Base-by-base conservation (phyloP, 2,329 filamentous ascomycete genomes). In the Fusarium sp. region DNA sequence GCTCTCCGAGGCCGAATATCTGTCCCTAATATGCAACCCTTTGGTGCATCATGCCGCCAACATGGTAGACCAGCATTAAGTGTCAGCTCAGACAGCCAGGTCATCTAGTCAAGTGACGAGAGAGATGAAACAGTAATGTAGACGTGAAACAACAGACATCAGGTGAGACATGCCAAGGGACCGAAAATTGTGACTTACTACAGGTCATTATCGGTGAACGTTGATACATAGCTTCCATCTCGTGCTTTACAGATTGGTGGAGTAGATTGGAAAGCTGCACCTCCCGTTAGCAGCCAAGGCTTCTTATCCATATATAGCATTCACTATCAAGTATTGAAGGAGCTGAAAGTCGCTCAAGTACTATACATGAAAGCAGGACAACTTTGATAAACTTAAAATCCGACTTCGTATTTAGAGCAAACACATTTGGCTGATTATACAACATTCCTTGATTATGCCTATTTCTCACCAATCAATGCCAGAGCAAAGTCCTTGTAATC, bases 401-500 rank as follows among this genome's bases (percentile, higher is more conserved):
- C 7, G 3, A 21, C 3, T 32, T 13, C 15, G 1, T 8, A 3
- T 35, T 25, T 5, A 10, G 7, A 25, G 9, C 4, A 15, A 18
- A 32, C 15, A 7, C 3, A 6, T 15, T 21, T 15, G 16, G 2
- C 0, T 15, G 1, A 21, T 1, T 6, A 15, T 13, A 2, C 6
- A 52, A 25, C 19, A 18, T n/a, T n/a, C 2, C 8, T 30, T 54
- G 2, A 18, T n/a, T 0, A 18, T 46, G 5, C 18, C 18, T 76
- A 75, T 47, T 76, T 78, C 64, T 80, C 80, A 5, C 76, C 77
- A 37, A 80, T 67, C 21, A 82, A 56, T 11, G 79, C 77, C 30
- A 82, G 37, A 44, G 79, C 76, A 28, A 79, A 52, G 15, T 80
- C 64, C 58, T 80, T 75, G 19, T 78, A 81, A 37, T 80, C 78